phyloP scores from a whole-genome alignment of 305 asterid genomes.

The Fraxinus sp. region DNA sequence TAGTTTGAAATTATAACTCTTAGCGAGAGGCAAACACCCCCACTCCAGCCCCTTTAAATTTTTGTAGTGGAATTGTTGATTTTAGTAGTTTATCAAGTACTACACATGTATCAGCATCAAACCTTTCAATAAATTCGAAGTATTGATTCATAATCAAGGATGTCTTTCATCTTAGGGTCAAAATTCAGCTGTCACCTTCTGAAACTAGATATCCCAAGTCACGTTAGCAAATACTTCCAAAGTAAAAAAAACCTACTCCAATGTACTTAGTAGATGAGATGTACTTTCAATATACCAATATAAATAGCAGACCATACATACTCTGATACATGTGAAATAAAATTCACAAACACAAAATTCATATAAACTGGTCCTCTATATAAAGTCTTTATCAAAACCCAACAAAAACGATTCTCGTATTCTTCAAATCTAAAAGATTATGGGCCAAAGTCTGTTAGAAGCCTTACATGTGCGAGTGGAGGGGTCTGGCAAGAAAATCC shows the following conservation, averaged over 20 bases:
- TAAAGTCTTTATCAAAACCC: neutral
- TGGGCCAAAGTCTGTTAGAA: conserved; percentile 37
- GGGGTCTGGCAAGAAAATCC: conserved; percentile 39
- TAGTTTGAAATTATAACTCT: neutral
- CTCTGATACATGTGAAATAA: neutral
- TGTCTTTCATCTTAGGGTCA: neutral
- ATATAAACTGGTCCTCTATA: neutral
- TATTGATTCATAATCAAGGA: too few relatives aligned
- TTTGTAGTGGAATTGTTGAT: too few relatives aligned
- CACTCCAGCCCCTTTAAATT: too few relatives aligned
- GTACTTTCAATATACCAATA: neutral
- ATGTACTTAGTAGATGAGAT: neutral
- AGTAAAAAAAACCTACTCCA: neutral
- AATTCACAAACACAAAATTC: neutral
- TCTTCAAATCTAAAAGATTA: neutral
- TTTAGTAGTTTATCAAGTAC: too few relatives aligned
- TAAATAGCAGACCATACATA: neutral
- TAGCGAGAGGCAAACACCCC: neutral
- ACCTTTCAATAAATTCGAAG: too few relatives aligned
- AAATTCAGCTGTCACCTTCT: neutral
- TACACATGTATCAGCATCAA: too few relatives aligned
- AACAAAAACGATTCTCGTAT: neutral
- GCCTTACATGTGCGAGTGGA: conserved; percentile 41
- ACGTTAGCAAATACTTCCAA: neutral
- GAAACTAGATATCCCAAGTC: neutral